phyloP scores from a whole-genome alignment of 139 green algal genomes.

The Picochlorum sp. region DNA sequence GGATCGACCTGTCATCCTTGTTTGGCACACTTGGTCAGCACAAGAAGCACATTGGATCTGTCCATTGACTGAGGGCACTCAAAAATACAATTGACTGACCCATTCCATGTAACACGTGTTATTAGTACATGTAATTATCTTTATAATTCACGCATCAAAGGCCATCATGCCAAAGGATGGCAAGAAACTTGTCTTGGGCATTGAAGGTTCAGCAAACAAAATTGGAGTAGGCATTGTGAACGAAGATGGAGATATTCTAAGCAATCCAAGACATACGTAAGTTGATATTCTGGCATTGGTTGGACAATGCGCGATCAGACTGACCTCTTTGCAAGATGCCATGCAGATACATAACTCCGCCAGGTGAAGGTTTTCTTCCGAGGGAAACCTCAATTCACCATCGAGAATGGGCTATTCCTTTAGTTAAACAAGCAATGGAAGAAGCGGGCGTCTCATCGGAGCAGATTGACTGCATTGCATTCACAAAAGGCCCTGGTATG shows the following conservation, averaged over 20 bases:
- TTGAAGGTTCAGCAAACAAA: constrained; percentile 89
- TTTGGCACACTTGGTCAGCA: constrained; percentile 23
- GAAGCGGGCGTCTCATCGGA: constrained; percentile 42
- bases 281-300: constrained; percentile 1
- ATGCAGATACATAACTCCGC: constrained; percentile 68
- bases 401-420: constrained; percentile 40
- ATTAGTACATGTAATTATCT: background rate
- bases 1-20: constrained; percentile 52
- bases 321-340: background rate
- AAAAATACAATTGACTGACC: too few species aligned
- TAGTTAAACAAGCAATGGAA: constrained; percentile 59
- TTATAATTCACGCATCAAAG: background rate
- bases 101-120: too few species aligned
- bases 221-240: constrained; percentile 75
- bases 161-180: background rate
- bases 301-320: background rate
- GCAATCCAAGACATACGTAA: constrained; percentile 77
- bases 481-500: constrained; percentile 89
- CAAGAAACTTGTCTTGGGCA: constrained; percentile 44
- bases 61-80: too few species aligned
- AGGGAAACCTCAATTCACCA: constrained; percentile 79
- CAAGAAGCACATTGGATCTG: too few species aligned
- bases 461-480: constrained; percentile 64
- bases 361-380: constrained; percentile 78
- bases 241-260: constrained; percentile 60